Evolutionary conservation across 306 rosid species (phyloP).

Genomic region (Gleditsia sinensis): DNA sequence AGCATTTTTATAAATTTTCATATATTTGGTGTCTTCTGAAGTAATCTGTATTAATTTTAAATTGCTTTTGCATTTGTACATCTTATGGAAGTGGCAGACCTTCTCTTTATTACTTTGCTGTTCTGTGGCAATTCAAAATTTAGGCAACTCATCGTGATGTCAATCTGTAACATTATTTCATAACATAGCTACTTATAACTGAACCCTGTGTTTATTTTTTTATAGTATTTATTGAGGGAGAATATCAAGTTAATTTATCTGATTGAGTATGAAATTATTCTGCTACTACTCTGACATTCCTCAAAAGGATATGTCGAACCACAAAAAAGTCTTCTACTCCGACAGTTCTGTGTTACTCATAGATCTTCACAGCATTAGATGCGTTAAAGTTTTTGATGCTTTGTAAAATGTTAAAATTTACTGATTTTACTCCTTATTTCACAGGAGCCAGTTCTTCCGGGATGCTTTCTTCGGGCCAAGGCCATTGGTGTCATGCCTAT

Average conservation of each 20-base stretch:
- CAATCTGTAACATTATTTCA: background rate
- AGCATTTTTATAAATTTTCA: background rate
- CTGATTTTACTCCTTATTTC: background rate
- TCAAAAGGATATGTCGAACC: background rate
- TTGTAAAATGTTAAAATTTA: slow-evolving; percentile 4
- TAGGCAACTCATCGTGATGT: background rate
- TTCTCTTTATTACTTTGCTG: background rate
- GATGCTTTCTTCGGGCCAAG: slow-evolving; percentile 82
- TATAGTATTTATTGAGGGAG: background rate
- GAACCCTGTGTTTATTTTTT: background rate
- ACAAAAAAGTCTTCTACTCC: background rate
- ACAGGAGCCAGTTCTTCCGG: slow-evolving; percentile 85
- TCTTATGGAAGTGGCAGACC: background rate
- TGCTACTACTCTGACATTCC: background rate
- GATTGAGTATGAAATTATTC: background rate
- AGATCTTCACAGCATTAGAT: background rate
- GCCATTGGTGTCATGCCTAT: slow-evolving; percentile 85
- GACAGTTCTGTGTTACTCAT: background rate
- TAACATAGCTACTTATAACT: background rate
- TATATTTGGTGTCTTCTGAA: background rate
- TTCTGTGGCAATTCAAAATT: background rate
- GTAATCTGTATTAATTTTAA: background rate
- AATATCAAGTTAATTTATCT: background rate
- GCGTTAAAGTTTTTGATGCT: background rate
- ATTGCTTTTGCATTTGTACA: background rate